Conservation (phyloP, 108 stramenopile genomes). For the Schizochytrium sp. region DNA sequence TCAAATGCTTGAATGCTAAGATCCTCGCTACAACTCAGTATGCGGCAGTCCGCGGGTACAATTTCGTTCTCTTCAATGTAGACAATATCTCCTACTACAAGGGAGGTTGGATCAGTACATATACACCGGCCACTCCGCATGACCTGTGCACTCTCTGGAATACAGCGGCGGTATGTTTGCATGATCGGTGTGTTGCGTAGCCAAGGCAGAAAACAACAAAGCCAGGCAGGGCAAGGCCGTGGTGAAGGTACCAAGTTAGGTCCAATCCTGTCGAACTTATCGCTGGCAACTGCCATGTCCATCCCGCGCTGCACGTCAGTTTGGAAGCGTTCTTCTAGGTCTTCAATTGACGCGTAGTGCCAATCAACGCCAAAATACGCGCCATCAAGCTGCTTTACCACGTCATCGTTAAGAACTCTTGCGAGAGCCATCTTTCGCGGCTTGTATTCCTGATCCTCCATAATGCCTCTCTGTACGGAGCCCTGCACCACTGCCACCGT, state of each 20-base stretch:
- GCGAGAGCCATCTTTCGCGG: conserved; percentile 27
- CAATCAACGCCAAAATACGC: conserved; percentile 44
- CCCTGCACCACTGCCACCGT: too few relatives aligned
- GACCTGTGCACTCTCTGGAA: conserved; percentile 14
- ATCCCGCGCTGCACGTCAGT: neutral
- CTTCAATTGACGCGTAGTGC: neutral
- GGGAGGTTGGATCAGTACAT: conserved; percentile 12
- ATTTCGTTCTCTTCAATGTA: conserved; percentile 6
- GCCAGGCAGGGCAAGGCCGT: conserved; percentile 46
- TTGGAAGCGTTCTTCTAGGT: neutral
- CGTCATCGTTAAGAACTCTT: conserved; percentile 20
- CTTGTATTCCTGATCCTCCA: neutral
- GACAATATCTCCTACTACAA: conserved; percentile 32
- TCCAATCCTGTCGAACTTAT: neutral
- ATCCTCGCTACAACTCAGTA: conserved; percentile 35
- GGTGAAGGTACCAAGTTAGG: conserved; percentile 19
- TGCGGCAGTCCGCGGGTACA: conserved; percentile 58
- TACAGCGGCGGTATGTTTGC: conserved; percentile 35
- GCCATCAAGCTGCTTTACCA: conserved; percentile 31
- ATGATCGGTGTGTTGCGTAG: conserved; percentile 17
- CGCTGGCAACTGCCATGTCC: conserved; percentile 7
- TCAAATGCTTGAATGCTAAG: neutral
- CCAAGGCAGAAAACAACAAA: conserved; percentile 29
- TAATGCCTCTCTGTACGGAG: neutral
- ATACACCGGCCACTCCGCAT: neutral